A percentile compares a stretch with the other conserved stretches of the same genome.
These are phyloP conservation scores for Neurospora hispaniola DNA, from an alignment of 495 filamentous ascomycete genomes.

Conservation along the genomic window DNA sequence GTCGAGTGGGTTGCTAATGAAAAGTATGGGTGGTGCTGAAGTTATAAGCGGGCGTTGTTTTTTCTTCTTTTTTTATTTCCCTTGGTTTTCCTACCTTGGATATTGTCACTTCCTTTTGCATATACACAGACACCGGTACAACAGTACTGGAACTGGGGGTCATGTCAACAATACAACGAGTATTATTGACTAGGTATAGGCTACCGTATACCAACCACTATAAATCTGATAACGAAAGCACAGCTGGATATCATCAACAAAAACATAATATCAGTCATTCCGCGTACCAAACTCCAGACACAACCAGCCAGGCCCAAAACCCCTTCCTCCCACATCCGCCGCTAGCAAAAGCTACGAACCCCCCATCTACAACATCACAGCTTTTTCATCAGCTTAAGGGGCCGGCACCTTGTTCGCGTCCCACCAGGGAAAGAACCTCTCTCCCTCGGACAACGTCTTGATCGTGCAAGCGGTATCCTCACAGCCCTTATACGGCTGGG, in stretches of 20 bases:
- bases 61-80: too few relatives aligned
- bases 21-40: constrained; percentile 89
- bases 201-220: background rate
- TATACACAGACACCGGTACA: background rate
- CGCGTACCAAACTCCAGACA: background rate
- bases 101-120: background rate
- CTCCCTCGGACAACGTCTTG: constrained; percentile 16
- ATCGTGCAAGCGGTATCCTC: constrained; percentile 18
- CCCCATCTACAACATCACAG: too few relatives aligned
- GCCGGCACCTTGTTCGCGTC: background rate
- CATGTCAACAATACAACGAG: background rate
- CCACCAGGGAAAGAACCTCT: constrained; percentile 4
- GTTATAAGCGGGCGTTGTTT: background rate
- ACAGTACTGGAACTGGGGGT: background rate
- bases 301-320: too few relatives aligned
- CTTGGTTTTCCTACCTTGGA: background rate
- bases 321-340: too few relatives aligned
- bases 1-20: constrained; percentile 85
- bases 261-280: background rate
- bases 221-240: background rate
- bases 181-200: background rate
- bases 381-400: background rate
- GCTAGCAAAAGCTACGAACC: too few relatives aligned
- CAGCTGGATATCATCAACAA: background rate
- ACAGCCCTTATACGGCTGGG: constrained; percentile 20